These are phyloP conservation scores for Avena atlantica DNA, from an alignment of 176 grass and related monocot genomes.

Conservation along the genomic window DNA sequence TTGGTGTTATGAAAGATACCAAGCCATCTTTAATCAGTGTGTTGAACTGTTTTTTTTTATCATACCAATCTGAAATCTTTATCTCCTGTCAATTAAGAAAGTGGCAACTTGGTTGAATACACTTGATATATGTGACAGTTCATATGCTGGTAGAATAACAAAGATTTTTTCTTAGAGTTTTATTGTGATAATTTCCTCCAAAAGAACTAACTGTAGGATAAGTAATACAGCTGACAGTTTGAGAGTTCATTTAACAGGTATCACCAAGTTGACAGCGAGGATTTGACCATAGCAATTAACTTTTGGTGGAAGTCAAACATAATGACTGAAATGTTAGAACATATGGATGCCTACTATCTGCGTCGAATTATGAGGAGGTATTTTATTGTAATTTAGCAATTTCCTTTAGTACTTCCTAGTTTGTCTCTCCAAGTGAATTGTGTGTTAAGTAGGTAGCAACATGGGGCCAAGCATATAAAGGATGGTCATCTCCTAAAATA, in stretches of 20 bases:
- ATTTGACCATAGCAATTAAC: conserved; percentile 91
- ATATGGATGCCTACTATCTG: conserved; percentile 98
- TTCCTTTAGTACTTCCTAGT: conserved; percentile 12
- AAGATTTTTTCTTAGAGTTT: not conserved
- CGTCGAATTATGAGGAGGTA: conserved; percentile 90
- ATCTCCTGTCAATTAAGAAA: conserved; percentile 16
- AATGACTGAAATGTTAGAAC: conserved; percentile 83
- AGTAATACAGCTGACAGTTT: conserved; percentile 18
- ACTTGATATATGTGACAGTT: conserved; percentile 2
- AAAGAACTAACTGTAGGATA: conserved; percentile 12
- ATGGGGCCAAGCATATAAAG: not conserved
- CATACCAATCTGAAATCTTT: not conserved
- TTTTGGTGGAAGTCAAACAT: conserved; percentile 96
- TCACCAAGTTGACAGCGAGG: conserved; percentile 95
- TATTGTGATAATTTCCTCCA: conserved; percentile 21
- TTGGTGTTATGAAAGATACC: not conserved
- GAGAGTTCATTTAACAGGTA: conserved; percentile 71
- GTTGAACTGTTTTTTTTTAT: not conserved
- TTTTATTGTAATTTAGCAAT: conserved; percentile 35
- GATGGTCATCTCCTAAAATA: not conserved
- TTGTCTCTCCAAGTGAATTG: not conserved
- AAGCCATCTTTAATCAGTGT: conserved; percentile 12
- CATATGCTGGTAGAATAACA: not conserved
- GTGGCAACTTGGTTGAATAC: not conserved
- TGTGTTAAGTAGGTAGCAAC: not conserved